Evolutionary conservation across 2,329 filamentous ascomycete species (phyloP).

Genomic region (Chaetoscypha palmicola): DNA sequence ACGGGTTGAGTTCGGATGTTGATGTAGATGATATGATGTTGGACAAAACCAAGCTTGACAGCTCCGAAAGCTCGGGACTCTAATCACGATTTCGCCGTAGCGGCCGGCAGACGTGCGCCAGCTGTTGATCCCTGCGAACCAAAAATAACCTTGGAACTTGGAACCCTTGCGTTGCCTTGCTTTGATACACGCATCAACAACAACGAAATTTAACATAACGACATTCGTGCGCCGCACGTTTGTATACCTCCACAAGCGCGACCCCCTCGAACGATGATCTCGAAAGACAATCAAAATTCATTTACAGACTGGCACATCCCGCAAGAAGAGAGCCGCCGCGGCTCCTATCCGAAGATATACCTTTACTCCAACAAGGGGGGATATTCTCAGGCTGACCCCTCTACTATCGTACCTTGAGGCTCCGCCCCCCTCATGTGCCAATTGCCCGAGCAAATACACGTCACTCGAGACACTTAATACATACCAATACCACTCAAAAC

Average conservation of each 20-base stretch:
- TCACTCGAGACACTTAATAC: slow-evolving; percentile 1
- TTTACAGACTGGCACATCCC: neutral
- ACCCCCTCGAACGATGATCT: slow-evolving; percentile 1
- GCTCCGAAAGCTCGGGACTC: neutral
- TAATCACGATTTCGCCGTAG: neutral
- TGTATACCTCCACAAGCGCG: neutral
- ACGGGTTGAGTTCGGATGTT: too few species aligned
- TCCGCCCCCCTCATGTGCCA: slow-evolving; percentile 11
- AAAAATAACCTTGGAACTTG: slow-evolving; percentile 7
- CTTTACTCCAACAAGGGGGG: neutral
- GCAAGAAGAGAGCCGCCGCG: neutral
- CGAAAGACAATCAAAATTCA: neutral
- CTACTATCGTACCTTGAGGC: slow-evolving; percentile 11
- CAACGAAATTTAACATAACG: neutral
- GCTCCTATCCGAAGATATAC: neutral
- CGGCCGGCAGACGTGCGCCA: neutral
- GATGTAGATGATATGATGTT: too few species aligned
- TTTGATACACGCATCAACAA: slow-evolving; percentile 6
- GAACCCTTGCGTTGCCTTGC: too few species aligned
- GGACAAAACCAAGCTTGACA: neutral
- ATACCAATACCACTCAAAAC: neutral
- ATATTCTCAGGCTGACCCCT: slow-evolving; percentile 6
- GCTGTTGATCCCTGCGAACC: neutral
- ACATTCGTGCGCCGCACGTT: neutral
- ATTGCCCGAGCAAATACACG: slow-evolving; percentile 5